These are phyloP conservation scores for Solanum hybrid DNA, from an alignment of 305 asterid genomes.

Conservation along the genomic window DNA sequence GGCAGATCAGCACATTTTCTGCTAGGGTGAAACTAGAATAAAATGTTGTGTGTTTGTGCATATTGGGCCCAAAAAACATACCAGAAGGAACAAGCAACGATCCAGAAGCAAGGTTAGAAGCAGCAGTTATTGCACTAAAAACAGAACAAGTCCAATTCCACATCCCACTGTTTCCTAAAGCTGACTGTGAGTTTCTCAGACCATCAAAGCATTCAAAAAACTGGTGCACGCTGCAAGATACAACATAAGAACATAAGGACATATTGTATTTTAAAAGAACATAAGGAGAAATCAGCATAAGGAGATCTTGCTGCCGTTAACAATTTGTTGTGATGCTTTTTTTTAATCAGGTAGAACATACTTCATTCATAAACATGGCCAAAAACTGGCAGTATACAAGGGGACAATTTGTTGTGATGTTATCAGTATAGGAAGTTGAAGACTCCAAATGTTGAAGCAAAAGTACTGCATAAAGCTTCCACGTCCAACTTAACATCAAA, in stretches of 20 bases:
- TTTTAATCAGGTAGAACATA: neutral
- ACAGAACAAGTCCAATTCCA: conserved; percentile 98
- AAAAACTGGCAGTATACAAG: neutral
- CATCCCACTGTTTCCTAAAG: conserved; percentile 89
- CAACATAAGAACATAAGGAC: conserved; percentile 11
- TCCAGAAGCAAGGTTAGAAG: conserved; percentile 97
- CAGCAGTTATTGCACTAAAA: conserved; percentile 89
- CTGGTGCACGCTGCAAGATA: conserved; percentile 79
- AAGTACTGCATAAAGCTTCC: neutral
- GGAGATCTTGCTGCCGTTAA: neutral
- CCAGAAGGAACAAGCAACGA: conserved; percentile 69
- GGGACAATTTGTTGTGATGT: neutral
- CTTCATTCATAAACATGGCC: neutral
- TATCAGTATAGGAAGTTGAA: neutral
- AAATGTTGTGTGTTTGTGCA: neutral
- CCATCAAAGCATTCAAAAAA: conserved; percentile 97
- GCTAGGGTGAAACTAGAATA: conserved; percentile 4
- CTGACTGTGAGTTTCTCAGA: conserved; percentile 86
- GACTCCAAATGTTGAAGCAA: neutral
- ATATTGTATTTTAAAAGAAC: conserved; percentile 3
- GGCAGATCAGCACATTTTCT: neutral
- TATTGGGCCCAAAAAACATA: conserved; percentile 26
- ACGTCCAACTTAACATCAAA: neutral
- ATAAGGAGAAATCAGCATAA: neutral
- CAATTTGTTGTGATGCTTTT: neutral